These are phyloP conservation scores for Irpex sp. DNA, from an alignment of 1,284 basidiomycete genomes.

Conservation along the genomic window DNA sequence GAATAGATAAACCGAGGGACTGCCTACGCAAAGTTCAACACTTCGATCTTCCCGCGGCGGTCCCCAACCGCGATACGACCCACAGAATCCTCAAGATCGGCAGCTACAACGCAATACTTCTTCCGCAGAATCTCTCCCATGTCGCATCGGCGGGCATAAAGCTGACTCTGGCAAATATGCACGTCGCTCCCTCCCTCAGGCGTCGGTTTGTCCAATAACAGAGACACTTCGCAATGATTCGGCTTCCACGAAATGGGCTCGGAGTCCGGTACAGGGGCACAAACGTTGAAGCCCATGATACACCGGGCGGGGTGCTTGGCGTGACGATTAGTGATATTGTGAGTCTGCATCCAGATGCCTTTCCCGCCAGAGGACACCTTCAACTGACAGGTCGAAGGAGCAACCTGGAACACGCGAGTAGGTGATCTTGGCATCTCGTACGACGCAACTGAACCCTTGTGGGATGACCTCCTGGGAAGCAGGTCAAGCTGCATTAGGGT, in stretches of 20 bases:
- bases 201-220: slow-evolving; percentile 8
- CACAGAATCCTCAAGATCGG: slow-evolving; percentile 33
- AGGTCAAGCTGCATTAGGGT: neutral
- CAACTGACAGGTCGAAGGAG: slow-evolving; percentile 30
- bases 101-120: slow-evolving; percentile 28
- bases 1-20: neutral
- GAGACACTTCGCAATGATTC: neutral
- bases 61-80: slow-evolving; percentile 34
- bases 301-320: slow-evolving; percentile 29
- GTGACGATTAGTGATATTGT: slow-evolving; percentile 26
- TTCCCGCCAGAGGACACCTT: slow-evolving; percentile 29
- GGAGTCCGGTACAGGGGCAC: neutral
- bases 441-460: slow-evolving; percentile 11
- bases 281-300: slow-evolving; percentile 31
- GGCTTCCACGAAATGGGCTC: neutral
- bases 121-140: slow-evolving; percentile 31
- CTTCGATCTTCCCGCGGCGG: slow-evolving; percentile 29
- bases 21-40: slow-evolving; percentile 32
- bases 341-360: slow-evolving; percentile 34
- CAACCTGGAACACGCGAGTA: slow-evolving; percentile 22
- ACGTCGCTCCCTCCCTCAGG: slow-evolving; percentile 16
- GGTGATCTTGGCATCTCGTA: slow-evolving; percentile 24
- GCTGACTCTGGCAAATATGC: slow-evolving; percentile 22
- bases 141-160: slow-evolving; percentile 31
- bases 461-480: neutral